phyloP scores from a whole-genome alignment of 768 basidiomycete genomes.

The Neoboletus subvelutipes region DNA sequence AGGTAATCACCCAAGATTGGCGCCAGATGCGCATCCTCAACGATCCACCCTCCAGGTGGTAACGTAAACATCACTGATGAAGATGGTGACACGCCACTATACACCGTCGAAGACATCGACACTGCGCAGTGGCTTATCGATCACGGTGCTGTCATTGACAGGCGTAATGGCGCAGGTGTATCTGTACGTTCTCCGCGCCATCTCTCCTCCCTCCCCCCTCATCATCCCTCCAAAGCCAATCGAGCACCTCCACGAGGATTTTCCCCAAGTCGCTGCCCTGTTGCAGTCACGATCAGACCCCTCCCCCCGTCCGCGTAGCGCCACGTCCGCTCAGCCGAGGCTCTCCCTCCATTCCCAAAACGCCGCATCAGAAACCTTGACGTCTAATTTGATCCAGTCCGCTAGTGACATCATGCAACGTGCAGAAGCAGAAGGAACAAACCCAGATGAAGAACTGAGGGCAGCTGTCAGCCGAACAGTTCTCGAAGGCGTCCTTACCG shows the following conservation, averaged over 20 bases:
- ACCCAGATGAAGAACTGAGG: conserved; percentile 67
- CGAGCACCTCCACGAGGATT: conserved; percentile 69
- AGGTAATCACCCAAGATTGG: conserved; percentile 40
- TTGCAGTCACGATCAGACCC: conserved; percentile 42
- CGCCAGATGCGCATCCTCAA: not conserved
- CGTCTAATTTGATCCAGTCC: conserved; percentile 61
- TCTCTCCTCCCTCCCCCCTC: conserved; percentile 12
- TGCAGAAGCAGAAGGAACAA: conserved; percentile 53
- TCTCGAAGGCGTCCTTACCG: conserved; percentile 61
- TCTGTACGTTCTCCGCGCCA: conserved; percentile 52
- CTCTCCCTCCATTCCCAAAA: conserved; percentile 72
- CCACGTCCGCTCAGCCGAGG: conserved; percentile 17
- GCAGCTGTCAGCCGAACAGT: conserved; percentile 62
- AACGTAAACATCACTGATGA: conserved; percentile 83
- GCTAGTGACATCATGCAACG: conserved; percentile 68
- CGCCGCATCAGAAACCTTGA: conserved; percentile 64
- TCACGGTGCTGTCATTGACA: conserved; percentile 66
- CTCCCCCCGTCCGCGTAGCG: conserved; percentile 6
- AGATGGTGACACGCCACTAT: conserved; percentile 91
- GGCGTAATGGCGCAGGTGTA: conserved; percentile 68
- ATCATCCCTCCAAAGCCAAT: conserved; percentile 45
- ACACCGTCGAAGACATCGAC: conserved; percentile 80
- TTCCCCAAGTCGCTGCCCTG: conserved; percentile 62
- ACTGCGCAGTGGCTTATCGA: conserved; percentile 78
- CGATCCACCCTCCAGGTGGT: conserved; percentile 52